Evolutionary conservation across 1,284 basidiomycete genomes (phyloP).

Genomic region (Fomitopsis betulina): DNA sequence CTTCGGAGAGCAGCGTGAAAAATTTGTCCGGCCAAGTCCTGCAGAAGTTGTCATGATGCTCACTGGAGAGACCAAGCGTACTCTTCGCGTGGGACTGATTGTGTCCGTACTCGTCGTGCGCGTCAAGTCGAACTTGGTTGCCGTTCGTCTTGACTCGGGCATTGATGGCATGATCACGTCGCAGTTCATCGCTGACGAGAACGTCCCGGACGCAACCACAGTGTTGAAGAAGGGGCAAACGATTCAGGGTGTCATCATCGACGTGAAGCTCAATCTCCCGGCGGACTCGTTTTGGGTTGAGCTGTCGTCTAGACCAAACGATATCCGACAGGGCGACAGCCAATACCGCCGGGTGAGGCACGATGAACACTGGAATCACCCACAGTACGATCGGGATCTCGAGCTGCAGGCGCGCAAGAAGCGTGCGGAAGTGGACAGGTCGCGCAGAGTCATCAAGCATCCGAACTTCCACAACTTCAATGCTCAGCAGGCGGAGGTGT

Average conservation of each 20-base stretch:
- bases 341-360: constrained; percentile 58
- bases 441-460: constrained; percentile 91
- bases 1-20: constrained; percentile 74
- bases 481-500: constrained; percentile 84
- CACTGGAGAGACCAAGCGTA: constrained; percentile 85
- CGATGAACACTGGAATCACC: constrained; percentile 69
- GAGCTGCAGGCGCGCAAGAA: constrained; percentile 83
- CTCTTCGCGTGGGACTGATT: constrained; percentile 77
- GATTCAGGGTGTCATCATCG: constrained; percentile 78
- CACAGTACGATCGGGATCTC: constrained; percentile 64
- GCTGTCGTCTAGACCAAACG: constrained; percentile 71
- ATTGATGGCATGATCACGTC: constrained; percentile 81
- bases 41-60: constrained; percentile 95
- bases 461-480: constrained; percentile 99
- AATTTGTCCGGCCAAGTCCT: constrained; percentile 63
- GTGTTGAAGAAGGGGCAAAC: constrained; percentile 73
- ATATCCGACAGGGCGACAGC: constrained; percentile 65
- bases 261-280: constrained; percentile 61
- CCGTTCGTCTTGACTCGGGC: constrained; percentile 85
- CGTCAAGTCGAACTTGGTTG: constrained; percentile 47
- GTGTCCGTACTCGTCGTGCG: constrained; percentile 79
- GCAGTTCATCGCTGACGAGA: constrained; percentile 58
- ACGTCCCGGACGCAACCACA: constrained; percentile 37
- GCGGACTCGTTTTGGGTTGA: constrained; percentile 68
- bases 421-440: constrained; percentile 71